A percentile compares a stretch with the other conserved stretches of the same genome.
Conservation (phyloP, 1,284 basidiomycete genomes). For the Chalciporus sp. region DNA sequence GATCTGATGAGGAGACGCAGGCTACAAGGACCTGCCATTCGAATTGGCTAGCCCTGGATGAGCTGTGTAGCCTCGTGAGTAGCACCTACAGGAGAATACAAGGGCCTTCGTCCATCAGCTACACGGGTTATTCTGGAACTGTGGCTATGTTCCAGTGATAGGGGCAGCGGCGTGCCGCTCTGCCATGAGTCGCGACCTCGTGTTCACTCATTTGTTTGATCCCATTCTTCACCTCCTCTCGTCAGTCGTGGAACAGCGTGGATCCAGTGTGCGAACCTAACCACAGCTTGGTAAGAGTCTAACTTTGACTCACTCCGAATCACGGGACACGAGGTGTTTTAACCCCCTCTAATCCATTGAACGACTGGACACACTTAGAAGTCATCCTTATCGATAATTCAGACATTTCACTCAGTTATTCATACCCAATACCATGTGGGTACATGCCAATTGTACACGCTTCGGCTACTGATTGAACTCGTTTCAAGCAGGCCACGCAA, state of each 20-base stretch:
- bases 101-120: too few relatives aligned
- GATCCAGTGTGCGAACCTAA: not conserved
- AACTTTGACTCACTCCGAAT: not conserved
- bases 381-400: conserved; percentile 8
- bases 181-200: not conserved
- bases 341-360: not conserved
- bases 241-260: not conserved
- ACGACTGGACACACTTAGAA: not conserved
- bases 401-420: not conserved
- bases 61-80: too few relatives aligned
- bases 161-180: too few relatives aligned
- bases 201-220: not conserved
- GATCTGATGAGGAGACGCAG: too few relatives aligned
- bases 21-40: too few relatives aligned
- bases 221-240: not conserved
- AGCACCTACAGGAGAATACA: too few relatives aligned
- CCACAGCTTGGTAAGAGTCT: not conserved
- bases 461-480: conserved; percentile 2
- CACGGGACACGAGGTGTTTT: conserved; percentile 21
- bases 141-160: conserved; percentile 20
- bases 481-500: conserved; percentile 22
- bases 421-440: conserved; percentile 19
- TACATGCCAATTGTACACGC: not conserved
- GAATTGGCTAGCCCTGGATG: too few relatives aligned
- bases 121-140: too few relatives aligned